Conservation (phyloP, 1,139 yeast species). For the Saccharomyces uvarum region DNA sequence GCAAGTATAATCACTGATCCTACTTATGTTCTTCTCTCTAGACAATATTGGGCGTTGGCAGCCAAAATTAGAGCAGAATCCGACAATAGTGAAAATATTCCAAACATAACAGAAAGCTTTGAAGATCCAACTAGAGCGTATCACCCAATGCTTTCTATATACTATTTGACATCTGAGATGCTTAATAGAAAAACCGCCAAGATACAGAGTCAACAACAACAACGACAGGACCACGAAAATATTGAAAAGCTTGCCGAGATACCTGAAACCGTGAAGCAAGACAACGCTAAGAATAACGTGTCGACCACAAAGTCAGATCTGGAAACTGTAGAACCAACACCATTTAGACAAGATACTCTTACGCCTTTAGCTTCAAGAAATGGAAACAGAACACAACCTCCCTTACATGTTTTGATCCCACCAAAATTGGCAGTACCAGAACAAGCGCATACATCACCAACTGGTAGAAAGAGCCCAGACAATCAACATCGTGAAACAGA, state of each 20-base stretch:
- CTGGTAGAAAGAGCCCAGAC: slow-evolving; percentile 12
- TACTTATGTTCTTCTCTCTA: slow-evolving; percentile 46
- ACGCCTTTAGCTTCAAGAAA: slow-evolving; percentile 7
- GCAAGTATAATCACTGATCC: slow-evolving; percentile 52
- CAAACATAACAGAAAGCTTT: slow-evolving; percentile 22
- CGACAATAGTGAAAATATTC: slow-evolving; percentile 3
- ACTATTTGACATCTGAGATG: slow-evolving; percentile 78
- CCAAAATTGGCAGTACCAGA: slow-evolving; percentile 46
- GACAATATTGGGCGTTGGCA: slow-evolving; percentile 17
- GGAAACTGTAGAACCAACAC: slow-evolving; percentile 6
- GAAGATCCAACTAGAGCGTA: slow-evolving; percentile 83
- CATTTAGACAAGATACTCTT: slow-evolving; percentile 8
- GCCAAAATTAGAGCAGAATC: slow-evolving; percentile 6
- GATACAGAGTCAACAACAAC: slow-evolving; percentile 1
- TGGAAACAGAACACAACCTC: slow-evolving; percentile 16
- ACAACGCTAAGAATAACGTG: not conserved
- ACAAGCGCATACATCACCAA: slow-evolving; percentile 55
- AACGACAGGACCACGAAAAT: not conserved
- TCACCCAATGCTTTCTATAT: slow-evolving; percentile 82
- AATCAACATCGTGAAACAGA: slow-evolving; percentile 13
- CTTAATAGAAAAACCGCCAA: slow-evolving; percentile 20
- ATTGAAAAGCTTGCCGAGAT: not conserved
- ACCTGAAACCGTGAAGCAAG: not conserved
- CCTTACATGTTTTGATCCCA: slow-evolving; percentile 23
- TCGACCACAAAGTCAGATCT: not conserved